phyloP scores from a whole-genome alignment of 805 yeast species.

The Candida boleticola region DNA sequence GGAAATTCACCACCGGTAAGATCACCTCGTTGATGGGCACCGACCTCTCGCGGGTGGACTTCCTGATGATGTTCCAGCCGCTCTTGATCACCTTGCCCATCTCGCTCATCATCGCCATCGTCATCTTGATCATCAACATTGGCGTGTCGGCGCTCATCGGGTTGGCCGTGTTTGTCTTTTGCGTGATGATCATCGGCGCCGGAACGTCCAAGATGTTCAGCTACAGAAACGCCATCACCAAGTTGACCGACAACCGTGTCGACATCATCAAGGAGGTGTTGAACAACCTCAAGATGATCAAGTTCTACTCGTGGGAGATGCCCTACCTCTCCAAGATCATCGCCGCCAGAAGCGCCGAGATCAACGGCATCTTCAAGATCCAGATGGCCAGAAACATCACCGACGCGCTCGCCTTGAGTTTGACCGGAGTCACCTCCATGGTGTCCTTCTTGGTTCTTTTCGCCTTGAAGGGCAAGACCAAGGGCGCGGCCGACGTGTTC shows the following conservation, averaged over 20 bases:
- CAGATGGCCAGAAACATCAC: slow-evolving; percentile 61
- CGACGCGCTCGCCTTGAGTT: slow-evolving; percentile 62
- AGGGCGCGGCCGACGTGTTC: slow-evolving; percentile 62
- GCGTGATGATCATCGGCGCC: slow-evolving; percentile 44
- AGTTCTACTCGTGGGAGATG: slow-evolving; percentile 88
- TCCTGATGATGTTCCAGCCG: slow-evolving; percentile 69
- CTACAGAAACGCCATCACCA: slow-evolving; percentile 56
- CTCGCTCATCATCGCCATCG: slow-evolving; percentile 60
- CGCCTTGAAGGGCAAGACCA: slow-evolving; percentile 25
- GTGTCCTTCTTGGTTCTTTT: slow-evolving; percentile 43
- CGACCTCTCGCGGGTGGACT: slow-evolving; percentile 77
- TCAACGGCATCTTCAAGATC: slow-evolving; percentile 56
- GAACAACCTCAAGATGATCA: slow-evolving; percentile 75
- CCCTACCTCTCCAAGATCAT: slow-evolving; percentile 64
- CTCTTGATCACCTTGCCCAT: slow-evolving; percentile 64
- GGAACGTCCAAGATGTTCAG: slow-evolving; percentile 52
- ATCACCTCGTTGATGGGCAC: slow-evolving; percentile 79
- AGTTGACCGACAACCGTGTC: slow-evolving; percentile 74
- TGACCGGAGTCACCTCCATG: slow-evolving; percentile 73
- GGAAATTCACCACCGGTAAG: slow-evolving; percentile 62
- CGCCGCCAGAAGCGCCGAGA: slow-evolving; percentile 59
- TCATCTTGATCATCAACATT: slow-evolving; percentile 60
- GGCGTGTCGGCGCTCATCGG: slow-evolving; percentile 79
- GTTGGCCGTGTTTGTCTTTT: slow-evolving; percentile 52
- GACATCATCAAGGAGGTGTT: slow-evolving; percentile 74